Evolutionary conservation across 1,284 basidiomycete species (phyloP), one percentile per base, ranked within the genome.

Genomic region (Naganishia cerealis): DNA sequence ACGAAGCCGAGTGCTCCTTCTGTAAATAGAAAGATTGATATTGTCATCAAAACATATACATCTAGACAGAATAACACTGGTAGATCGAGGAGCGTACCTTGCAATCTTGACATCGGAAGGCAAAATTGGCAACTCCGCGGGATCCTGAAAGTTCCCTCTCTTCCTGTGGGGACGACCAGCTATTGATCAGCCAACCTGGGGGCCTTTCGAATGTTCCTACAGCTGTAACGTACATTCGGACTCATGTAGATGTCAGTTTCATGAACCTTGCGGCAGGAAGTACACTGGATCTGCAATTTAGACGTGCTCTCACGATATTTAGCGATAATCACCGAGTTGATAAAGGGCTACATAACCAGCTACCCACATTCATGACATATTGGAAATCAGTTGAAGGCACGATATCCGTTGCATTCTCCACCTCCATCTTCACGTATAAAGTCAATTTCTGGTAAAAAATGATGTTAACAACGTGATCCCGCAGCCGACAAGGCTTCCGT

Each of bases 1-100:
- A 79, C 8, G 75, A 77, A n/a, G 79, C 78, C 2, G 79, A 80
- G 69, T 80, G 78, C 71, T 81, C 79, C 72, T 77, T 78, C 79
- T 81, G 71, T 26, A 40, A 46, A 40, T 39, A 16, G 4, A 36
- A 24, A 15, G 2, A 15, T 3, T 50, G 21, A 29, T 40, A 15
- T 1, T 57, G 33, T 58, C 6, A 18, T 13, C n/a, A 21, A 26
- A 36, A 1, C 33, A 1, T 21, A 29, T 18, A 9, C 9, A 8
- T 54, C 21, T 9, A 7, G 7, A 55, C 54, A 24, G 33, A n/a
- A 38, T 21, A 52, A 6, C n/a, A 43, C 40, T 9, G 18, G 21
- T 18, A 40, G 50, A 15, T 15, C 24, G 39, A 21, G 39, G 5
- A 21, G 71, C 76, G 42, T 55, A 80, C 80, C 73, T 81, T 81